Evolutionary conservation across 2,329 filamentous ascomycete species (phyloP).

Genomic region (Trichoderma sp.): DNA sequence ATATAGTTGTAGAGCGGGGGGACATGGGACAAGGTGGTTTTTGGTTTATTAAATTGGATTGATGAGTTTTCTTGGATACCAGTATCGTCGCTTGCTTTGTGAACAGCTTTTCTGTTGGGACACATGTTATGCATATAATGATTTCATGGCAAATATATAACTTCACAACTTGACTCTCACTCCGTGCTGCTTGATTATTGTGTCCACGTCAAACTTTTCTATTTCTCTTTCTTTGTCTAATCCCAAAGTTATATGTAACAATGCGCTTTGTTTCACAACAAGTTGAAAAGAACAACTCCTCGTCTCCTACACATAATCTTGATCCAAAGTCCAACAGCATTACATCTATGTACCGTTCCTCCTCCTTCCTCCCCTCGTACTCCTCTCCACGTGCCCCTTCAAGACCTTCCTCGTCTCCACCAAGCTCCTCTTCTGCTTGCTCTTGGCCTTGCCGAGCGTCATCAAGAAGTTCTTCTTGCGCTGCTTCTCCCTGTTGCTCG

Average conservation of each 20-base stretch:
- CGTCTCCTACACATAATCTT: not conserved
- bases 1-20: not conserved
- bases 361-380: constrained; percentile 79
- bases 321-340: not conserved
- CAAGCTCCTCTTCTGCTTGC: constrained; percentile 92
- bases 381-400: constrained; percentile 76
- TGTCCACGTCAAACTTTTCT: not conserved
- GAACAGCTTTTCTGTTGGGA: not conserved
- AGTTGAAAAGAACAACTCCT: not conserved
- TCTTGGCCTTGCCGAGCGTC: constrained; percentile 94
- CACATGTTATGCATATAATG: constrained; percentile 10
- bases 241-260: not conserved
- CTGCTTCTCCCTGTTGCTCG: constrained; percentile 95
- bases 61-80: constrained; percentile 9
- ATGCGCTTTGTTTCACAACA: not conserved
- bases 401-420: constrained; percentile 79
- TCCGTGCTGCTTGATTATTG: not conserved
- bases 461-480: constrained; percentile 98
- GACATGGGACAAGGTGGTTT: not conserved
- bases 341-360: constrained; percentile 52
- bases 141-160: constrained; percentile 6
- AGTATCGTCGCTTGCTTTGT: not conserved
- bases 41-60: not conserved
- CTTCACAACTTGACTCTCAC: not conserved
- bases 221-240: not conserved